Evolutionary conservation across 176 grass and related monocot species (phyloP), one percentile per base, ranked within the genome.

Genomic region (Aechmea fasciata): DNA sequence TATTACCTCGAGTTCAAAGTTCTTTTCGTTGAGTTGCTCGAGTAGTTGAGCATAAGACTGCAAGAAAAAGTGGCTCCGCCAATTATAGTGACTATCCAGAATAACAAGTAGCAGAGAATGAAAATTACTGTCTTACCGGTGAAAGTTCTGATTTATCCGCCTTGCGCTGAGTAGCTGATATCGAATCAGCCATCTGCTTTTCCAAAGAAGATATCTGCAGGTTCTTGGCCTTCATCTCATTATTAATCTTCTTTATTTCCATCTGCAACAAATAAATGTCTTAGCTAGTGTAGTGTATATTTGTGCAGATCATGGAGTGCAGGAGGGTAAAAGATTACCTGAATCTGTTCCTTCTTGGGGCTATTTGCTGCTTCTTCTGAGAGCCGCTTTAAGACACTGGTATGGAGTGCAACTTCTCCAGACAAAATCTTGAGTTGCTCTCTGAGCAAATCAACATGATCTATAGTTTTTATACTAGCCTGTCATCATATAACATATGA

Each of bases 391-490:
- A 99, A 57, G 83, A 88, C 75, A 85, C 95, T 99, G 59, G 80
- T 88, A 65, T 99, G 84, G 76, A 99, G 90, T 67, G 95, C 84
- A 13, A 99, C 95, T 73, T 99, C 95, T 75, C 95, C 90, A 47
- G 95, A 83, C 49, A 99, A 65, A 90, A 99, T 94, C 64, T 99
- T 99, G 69, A 99, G 72, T 70, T 99, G 95, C 50, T 99, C 95
- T 82, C 87, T 87, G 52, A 94, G 67, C 59, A 93, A 90, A 81
- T 99, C 95, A 67, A 94, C 80, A 69, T 93, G 89, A 74, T 97
- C 94, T 67, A 90, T 85, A 11, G 82, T 90, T 97, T 93, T 96
- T 75, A 73, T 86, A 71, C 88, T 96, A 48, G 71, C 70, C 92
- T 96, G 88, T 52, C 23, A 69, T 11, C 64, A 77, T 3, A 55